A percentile compares a stretch with the other conserved stretches of the same genome.
Evolutionary conservation across 148 eudicot species (phyloP).

Genomic region (Persicaria tinctoria): DNA sequence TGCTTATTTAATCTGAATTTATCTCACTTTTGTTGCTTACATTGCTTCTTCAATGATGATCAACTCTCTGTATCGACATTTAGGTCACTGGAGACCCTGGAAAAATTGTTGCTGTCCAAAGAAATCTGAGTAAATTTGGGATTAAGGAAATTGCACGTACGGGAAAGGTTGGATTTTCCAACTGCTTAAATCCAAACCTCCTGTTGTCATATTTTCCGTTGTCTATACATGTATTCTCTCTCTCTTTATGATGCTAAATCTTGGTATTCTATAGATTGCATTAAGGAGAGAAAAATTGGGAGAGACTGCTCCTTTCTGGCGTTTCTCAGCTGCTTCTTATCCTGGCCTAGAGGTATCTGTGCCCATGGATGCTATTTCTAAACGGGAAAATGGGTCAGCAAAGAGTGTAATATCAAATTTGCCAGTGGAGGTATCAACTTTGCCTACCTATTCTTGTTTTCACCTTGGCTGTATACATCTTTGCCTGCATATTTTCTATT

Average conservation of each 20-base stretch:
- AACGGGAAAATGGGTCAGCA: constrained; percentile 16
- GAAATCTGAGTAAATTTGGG: constrained; percentile 73
- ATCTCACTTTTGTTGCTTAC: background rate
- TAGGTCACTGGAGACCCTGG: constrained; percentile 98
- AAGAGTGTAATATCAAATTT: constrained; percentile 25
- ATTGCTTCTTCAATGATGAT: background rate
- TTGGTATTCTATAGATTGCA: constrained; percentile 48
- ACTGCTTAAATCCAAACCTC: background rate
- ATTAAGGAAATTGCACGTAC: constrained; percentile 82
- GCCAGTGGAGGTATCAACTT: constrained; percentile 35
- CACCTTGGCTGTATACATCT: background rate
- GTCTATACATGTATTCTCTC: constrained; percentile 1
- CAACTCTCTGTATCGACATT: constrained; percentile 7
- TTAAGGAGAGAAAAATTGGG: constrained; percentile 84
- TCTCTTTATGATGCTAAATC: constrained; percentile 5
- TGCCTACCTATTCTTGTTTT: background rate
- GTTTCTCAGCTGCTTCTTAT: constrained; percentile 87
- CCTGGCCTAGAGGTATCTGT: constrained; percentile 56
- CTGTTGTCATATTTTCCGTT: background rate
- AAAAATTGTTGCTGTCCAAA: constrained; percentile 75
- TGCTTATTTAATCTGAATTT: background rate
- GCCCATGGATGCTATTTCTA: constrained; percentile 25
- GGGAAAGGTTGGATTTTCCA: constrained; percentile 57
- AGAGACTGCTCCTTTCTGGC: constrained; percentile 91
- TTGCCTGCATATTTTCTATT: background rate